Percentiles rank a stretch among this genome's conserved stretches.
phyloP scores from a whole-genome alignment of 2,329 filamentous ascomycete genomes.

The Sclerotinia trifoliorum region DNA sequence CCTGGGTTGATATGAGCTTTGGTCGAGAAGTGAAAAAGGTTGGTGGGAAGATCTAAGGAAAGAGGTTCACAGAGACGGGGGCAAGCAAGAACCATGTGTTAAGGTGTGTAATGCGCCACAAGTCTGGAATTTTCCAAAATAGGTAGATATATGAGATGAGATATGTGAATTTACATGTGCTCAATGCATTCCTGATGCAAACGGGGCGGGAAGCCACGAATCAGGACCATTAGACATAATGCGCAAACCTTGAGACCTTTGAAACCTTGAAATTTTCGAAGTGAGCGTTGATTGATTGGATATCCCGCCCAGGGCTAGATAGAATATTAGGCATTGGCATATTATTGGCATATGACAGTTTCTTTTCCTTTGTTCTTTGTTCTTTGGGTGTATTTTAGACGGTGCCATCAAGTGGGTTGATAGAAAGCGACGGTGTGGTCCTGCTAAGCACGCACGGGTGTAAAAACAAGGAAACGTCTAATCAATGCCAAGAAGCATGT shows the following conservation, averaged over 20 bases:
- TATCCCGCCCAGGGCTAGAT: not conserved
- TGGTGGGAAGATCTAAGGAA: constrained; percentile 13
- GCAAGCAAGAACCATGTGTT: constrained; percentile 8
- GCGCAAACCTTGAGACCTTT: not conserved
- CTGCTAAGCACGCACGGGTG: not conserved
- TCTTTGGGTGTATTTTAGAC: not conserved
- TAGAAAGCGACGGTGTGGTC: not conserved
- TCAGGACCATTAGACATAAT: not conserved
- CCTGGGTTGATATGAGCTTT: not conserved
- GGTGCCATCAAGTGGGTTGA: constrained; percentile 5
- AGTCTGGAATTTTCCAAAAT: not conserved
- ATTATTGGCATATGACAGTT: not conserved
- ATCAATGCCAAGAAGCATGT: constrained; percentile 19
- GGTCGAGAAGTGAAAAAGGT: not conserved
- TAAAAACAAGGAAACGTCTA: not conserved
- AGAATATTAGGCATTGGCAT: not conserved
- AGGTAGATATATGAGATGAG: not conserved
- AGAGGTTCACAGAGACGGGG: constrained; percentile 14
- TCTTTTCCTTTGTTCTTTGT: not conserved
- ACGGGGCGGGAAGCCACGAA: not conserved
- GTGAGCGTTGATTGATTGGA: not conserved
- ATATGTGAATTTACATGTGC: constrained; percentile 20
- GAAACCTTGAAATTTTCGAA: not conserved
- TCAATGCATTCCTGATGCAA: constrained; percentile 13
- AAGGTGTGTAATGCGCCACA: not conserved